Percentiles rank a stretch among this genome's conserved stretches.
Conservation (phyloP, 1,284 basidiomycete genomes). For the Cryptococcus sp. region DNA sequence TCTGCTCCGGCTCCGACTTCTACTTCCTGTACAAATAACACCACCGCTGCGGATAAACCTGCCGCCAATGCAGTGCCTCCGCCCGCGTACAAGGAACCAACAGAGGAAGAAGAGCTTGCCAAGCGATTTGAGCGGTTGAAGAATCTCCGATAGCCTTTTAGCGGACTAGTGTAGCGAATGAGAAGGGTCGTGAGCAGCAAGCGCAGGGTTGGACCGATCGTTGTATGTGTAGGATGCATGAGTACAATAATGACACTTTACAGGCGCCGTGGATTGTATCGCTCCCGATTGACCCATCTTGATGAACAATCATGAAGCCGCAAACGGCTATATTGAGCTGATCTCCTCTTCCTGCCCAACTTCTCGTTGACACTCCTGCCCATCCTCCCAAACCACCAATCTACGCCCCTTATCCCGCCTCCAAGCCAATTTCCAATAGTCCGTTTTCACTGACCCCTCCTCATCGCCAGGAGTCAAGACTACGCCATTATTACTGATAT, state of each 20-base stretch:
- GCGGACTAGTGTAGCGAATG: constrained; percentile 3
- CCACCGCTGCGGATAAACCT: too few species aligned
- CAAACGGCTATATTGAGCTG: neutral
- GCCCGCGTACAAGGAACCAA: constrained; percentile 29
- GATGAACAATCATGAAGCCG: neutral
- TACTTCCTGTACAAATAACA: too few species aligned
- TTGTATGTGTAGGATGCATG: neutral
- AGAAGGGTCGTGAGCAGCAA: neutral
- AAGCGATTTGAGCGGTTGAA: constrained; percentile 46
- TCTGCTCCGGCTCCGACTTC: constrained; percentile 1
- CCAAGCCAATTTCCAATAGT: constrained; percentile 45
- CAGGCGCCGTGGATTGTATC: neutral
- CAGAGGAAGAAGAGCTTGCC: constrained; percentile 46
- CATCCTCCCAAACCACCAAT: constrained; percentile 43
- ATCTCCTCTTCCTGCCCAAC: constrained; percentile 6
- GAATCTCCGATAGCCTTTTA: constrained; percentile 21
- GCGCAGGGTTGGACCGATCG: neutral
- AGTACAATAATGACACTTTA: neutral
- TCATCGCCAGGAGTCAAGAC: constrained; percentile 50
- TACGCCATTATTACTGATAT: constrained; percentile 48
- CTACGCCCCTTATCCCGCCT: constrained; percentile 25
- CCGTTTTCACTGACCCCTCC: constrained; percentile 31
- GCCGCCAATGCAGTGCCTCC: neutral
- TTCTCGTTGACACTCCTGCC: constrained; percentile 21
- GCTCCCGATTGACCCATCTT: too few species aligned